Evolutionary conservation across 768 basidiomycete genomes (phyloP), one percentile per base, ranked within the genome.

Genomic region (Suillus spraguei): DNA sequence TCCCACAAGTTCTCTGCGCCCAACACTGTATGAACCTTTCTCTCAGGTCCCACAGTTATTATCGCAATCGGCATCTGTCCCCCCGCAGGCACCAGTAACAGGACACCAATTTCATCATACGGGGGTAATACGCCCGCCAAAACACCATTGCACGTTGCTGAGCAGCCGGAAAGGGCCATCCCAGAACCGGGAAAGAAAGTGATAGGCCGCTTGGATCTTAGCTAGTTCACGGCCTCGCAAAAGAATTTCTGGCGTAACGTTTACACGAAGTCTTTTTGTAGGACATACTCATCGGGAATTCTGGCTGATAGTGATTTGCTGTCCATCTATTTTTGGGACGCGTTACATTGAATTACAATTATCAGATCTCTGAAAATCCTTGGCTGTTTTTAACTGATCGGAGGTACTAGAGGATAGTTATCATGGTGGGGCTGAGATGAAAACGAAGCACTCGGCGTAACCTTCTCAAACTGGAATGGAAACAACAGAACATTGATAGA

Each of bases 31-130:
- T 63, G 73, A 77, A 38, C 72, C 83, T 14, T 73, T 76, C 54
- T 64, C 77, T 42, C 79, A 81, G 60, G 56, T 77, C 33, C 72
- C 64, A 17, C 49, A 60, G 44, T 53, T 35, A 56, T 46, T 62
- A 67, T 63, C 53, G 35, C 63, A 64, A 54, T 66, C 70, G 59
- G 62, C 41, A 28, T 33, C 62, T 20, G 59, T 69, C 33, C 62
- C 71, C 42, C 62, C 67, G 54, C 72, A 70, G 62, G 79, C 75
- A 70, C 70, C 52, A 69, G 71, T 67, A 66, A 81, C 54, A 76
- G 83, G 69, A 88, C 87, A 20, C 87, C 87, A 0, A 84, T 78
- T 63, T 88, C 87, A 35, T 83, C 82, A 24, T 81, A 88, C 71
- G 87, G 86, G n/a, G 85, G 82, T 28, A 76, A 77, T 56, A 83